phyloP scores from a whole-genome alignment of 1,284 basidiomycete species.

The Caloboletus inedulis region DNA sequence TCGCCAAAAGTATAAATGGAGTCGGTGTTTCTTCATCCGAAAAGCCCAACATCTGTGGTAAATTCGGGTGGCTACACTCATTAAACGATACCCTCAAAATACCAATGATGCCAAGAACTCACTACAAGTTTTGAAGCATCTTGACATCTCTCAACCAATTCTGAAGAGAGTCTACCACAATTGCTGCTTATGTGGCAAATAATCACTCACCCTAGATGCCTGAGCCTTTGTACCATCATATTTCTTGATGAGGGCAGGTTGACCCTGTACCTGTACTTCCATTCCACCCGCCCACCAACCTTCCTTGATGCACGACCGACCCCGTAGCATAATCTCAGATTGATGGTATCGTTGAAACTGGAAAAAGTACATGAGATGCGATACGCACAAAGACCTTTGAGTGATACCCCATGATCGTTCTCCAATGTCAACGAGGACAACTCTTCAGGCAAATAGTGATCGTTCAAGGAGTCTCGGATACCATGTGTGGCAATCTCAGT shows the following conservation, averaged over 20 bases:
- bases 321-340: conserved; percentile 42
- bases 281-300: conserved; percentile 49
- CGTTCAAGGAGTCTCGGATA: conserved; percentile 15
- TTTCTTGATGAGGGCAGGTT: conserved; percentile 40
- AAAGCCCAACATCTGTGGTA: conserved; percentile 53
- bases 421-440: conserved; percentile 24
- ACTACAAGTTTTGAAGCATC: conserved; percentile 49
- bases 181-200: neutral
- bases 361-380: conserved; percentile 1
- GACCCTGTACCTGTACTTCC: conserved; percentile 41
- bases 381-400: neutral
- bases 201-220: conserved; percentile 34
- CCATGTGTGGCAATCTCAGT: conserved; percentile 24
- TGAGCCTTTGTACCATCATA: conserved; percentile 39
- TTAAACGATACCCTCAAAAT: neutral
- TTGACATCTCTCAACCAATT: conserved; percentile 51
- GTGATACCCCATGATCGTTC: conserved; percentile 38
- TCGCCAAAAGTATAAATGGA: conserved; percentile 50
- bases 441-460: conserved; percentile 27
- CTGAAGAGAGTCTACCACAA: conserved; percentile 25
- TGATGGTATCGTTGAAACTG: conserved; percentile 52
- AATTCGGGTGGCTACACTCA: conserved; percentile 45
- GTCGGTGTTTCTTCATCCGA: conserved; percentile 45
- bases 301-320: conserved; percentile 34
- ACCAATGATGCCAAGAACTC: conserved; percentile 13